phyloP scores from a whole-genome alignment of 2,329 filamentous ascomycete genomes.

The Pyricularia grisea region DNA sequence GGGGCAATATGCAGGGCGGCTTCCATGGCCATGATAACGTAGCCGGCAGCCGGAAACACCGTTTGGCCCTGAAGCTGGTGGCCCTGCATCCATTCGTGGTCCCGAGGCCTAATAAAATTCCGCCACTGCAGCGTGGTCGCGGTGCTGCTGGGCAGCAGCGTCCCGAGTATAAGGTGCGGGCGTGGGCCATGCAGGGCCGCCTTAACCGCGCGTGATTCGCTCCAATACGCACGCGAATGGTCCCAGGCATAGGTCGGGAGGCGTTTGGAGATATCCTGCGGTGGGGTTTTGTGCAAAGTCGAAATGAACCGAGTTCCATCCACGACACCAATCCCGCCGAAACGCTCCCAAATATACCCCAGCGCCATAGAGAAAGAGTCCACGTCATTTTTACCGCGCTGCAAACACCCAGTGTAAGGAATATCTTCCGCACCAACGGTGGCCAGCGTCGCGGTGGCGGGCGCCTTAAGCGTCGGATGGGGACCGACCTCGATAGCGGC shows the following conservation, averaged over 20 bases:
- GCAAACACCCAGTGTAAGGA: constrained; percentile 9
- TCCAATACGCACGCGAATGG: constrained; percentile 34
- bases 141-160: neutral
- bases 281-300: constrained; percentile 14
- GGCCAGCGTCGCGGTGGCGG: constrained; percentile 16
- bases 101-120: constrained; percentile 13
- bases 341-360: neutral
- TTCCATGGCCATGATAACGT: constrained; percentile 1
- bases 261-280: constrained; percentile 27
- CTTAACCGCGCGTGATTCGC: constrained; percentile 10
- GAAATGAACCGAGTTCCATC: neutral
- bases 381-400: constrained; percentile 11
- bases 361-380: neutral
- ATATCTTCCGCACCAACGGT: constrained; percentile 9
- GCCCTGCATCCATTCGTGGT: constrained; percentile 27
- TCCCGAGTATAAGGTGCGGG: constrained; percentile 9
- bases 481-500: neutral
- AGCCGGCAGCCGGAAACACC: constrained; percentile 24
- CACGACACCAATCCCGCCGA: neutral
- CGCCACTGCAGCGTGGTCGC: constrained; percentile 18
- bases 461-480: constrained; percentile 15
- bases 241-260: constrained; percentile 39
- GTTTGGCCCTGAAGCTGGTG: constrained; percentile 24
- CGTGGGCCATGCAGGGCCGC: neutral
- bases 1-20: neutral